These are phyloP conservation scores for Erodium trifolium DNA, from an alignment of 441 rosid species.

Conservation along the genomic window DNA sequence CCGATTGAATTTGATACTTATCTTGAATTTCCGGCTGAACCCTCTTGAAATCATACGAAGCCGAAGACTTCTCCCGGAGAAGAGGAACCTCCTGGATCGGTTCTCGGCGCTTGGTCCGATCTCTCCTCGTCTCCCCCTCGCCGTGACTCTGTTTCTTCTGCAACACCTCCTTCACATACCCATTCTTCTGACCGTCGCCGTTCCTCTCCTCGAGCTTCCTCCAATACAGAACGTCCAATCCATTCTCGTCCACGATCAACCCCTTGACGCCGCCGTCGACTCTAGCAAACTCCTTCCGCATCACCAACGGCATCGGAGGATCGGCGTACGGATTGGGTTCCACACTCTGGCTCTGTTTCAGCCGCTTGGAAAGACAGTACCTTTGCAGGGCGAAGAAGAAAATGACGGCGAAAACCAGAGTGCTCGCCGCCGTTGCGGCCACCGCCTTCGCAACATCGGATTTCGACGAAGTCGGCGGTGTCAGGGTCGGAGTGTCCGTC, in stretches of 20 bases:
- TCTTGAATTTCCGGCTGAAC: neutral
- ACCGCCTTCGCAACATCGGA: neutral
- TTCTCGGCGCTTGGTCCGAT: slow-evolving; percentile 21
- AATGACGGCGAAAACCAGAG: neutral
- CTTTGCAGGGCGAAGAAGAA: neutral
- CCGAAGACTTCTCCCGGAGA: slow-evolving; percentile 58
- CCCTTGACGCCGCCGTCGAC: slow-evolving; percentile 44
- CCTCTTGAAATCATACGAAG: slow-evolving; percentile 25
- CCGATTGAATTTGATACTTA: neutral
- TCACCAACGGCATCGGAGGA: slow-evolving; percentile 12
- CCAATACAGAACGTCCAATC: slow-evolving; percentile 81
- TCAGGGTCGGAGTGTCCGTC: too few species aligned
- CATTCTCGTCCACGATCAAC: slow-evolving; percentile 65
- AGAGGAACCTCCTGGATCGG: slow-evolving; percentile 48
- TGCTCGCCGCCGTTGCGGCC: neutral
- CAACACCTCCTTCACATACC: slow-evolving; percentile 13
- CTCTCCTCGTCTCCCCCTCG: slow-evolving; percentile 23
- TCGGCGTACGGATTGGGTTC: neutral
- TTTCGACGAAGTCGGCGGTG: slow-evolving; percentile 17
- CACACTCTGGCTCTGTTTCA: slow-evolving; percentile 21
- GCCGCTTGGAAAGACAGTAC: slow-evolving; percentile 14
- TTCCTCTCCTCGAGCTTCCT: slow-evolving; percentile 38
- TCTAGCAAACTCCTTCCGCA: slow-evolving; percentile 27
- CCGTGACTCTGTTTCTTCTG: slow-evolving; percentile 24
- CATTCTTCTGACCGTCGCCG: slow-evolving; percentile 7